Percentiles rank a stretch among this genome's conserved stretches.
These are phyloP conservation scores for Fragosphaeria purpurea DNA, from an alignment of 2,329 filamentous ascomycete genomes.

Conservation along the genomic window DNA sequence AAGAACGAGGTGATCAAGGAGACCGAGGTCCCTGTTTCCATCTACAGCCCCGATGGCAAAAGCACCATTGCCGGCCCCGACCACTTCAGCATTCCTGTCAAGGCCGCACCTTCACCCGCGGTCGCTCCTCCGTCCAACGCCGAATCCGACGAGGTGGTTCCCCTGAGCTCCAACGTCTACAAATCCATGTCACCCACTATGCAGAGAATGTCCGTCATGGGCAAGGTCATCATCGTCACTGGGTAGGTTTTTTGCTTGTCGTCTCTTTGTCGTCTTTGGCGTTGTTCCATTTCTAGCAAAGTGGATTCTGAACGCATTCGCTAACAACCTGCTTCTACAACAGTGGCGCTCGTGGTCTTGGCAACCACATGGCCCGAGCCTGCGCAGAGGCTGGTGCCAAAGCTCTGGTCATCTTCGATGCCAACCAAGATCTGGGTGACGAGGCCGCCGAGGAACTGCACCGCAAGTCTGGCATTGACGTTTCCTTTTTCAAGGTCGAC, in stretches of 20 bases:
- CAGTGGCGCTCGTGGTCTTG: conserved; percentile 65
- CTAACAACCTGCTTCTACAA: conserved; percentile 17
- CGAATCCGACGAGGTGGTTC: conserved; percentile 38
- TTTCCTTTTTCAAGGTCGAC: conserved; percentile 70
- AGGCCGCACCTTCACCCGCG: conserved; percentile 9
- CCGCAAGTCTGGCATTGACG: conserved; percentile 60
- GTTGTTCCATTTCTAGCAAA: background rate
- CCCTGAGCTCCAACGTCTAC: conserved; percentile 44
- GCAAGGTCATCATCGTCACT: conserved; percentile 63
- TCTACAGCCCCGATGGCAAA: conserved; percentile 39
- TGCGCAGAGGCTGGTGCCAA: conserved; percentile 67
- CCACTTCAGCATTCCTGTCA: conserved; percentile 46
- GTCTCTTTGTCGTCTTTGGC: no score
- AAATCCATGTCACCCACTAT: conserved; percentile 52
- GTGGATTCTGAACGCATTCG: background rate
- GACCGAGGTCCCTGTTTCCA: conserved; percentile 46
- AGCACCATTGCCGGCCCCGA: conserved; percentile 33
- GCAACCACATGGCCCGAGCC: conserved; percentile 70
- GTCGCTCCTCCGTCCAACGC: conserved; percentile 19
- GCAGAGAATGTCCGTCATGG: conserved; percentile 58
- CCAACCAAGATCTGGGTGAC: conserved; percentile 66
- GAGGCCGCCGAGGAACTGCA: conserved; percentile 59
- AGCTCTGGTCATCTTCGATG: conserved; percentile 65
- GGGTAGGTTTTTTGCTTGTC: conserved; percentile 38
- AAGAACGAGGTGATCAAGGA: conserved; percentile 40